phyloP scores from a whole-genome alignment of 2,329 filamentous ascomycete genomes.

The Colletotrichum lupini region DNA sequence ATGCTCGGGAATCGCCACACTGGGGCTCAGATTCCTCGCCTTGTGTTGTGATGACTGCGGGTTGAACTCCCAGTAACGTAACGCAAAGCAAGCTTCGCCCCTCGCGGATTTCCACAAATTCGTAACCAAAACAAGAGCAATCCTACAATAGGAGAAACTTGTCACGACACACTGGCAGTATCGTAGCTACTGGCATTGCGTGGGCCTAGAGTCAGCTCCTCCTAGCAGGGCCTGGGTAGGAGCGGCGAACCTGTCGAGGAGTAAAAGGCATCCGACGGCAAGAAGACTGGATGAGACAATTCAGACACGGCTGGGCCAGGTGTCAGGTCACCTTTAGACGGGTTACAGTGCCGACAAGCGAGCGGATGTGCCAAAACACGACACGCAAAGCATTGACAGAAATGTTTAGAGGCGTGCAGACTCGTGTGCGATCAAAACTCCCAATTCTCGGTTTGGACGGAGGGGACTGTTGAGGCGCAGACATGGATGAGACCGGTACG shows the following conservation, averaged over 20 bases:
- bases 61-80: background rate
- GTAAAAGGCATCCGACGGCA: background rate
- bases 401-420: background rate
- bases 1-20: background rate
- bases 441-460: background rate
- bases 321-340: conserved; percentile 15
- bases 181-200: background rate
- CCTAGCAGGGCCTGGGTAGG: background rate
- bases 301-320: conserved; percentile 9
- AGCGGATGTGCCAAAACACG: background rate
- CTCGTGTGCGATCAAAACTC: conserved; percentile 1
- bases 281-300: conserved; percentile 9
- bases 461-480: background rate
- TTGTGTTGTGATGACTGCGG: background rate
- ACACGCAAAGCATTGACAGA: background rate
- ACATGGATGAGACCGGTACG: background rate
- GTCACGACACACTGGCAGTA: background rate
- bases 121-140: background rate
- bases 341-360: background rate
- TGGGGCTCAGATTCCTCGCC: background rate
- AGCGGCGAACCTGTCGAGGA: conserved; percentile 4
- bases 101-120: background rate
- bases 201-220: background rate
- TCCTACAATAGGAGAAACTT: background rate
- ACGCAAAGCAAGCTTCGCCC: too few species aligned